Base-by-base conservation (phyloP, 805 yeast species). In the Teunomyces cretensis region DNA sequence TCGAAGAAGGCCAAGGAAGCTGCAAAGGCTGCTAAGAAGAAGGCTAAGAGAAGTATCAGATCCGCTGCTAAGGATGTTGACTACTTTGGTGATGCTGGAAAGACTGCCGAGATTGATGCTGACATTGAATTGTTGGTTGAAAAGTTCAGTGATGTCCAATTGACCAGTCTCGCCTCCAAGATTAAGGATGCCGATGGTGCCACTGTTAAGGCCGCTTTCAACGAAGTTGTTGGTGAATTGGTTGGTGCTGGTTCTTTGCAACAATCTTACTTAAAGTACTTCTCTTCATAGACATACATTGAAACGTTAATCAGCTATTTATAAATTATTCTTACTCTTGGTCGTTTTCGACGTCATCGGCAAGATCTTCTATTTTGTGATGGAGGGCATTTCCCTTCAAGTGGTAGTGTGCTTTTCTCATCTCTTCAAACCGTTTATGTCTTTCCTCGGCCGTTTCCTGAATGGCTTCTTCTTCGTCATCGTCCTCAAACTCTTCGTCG, bases 21-120 rank as follows among this genome's bases (percentile, higher is more conserved):
- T 57, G 96, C 96, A 66, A 96, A 94, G 79, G 88, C 87, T 57
- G 97, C 97, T 43, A 91, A 89, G 79, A 94, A 94, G 96, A 94
- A 94, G 87, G 87, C 88, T 75, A 88, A 88, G 84, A 85, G 96
- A 77, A 69, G 83, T 33, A 70, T 94, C 54, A 88, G 98, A 80
- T 70, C 72, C 57, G 76, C 90, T 47, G 88, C 82, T 54, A 89
- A 91, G 77, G 97, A 88, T 36, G 81, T 76, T 56, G 86, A 77
- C 47, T 89, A 88, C 80, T 90, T 89, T 56, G 94, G 94, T 56
- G 89, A 84, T 58, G 86, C 83, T 47, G 80, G 70, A 49, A 80
- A 80, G 50, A 78, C 92, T 40, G 75, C 80, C 48, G 69, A 72
- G 48, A 84, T 86, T 55, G 95, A 87, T 53, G 81, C 81, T 49